These are phyloP conservation scores for Kazachstania viticola DNA, from an alignment of 805 yeast species.

Conservation along the genomic window DNA sequence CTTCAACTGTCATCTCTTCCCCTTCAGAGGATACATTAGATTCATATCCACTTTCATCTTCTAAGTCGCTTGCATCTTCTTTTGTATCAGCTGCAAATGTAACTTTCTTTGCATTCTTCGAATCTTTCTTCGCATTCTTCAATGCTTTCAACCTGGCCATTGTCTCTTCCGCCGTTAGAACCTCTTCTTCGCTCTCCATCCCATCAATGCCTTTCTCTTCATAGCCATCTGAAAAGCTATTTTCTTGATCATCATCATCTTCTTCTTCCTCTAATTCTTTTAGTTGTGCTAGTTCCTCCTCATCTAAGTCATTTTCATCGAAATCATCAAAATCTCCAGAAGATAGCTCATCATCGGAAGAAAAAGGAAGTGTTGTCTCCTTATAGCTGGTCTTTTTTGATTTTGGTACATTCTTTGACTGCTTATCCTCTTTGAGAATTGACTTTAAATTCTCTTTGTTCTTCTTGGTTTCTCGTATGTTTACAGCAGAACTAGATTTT, in stretches of 20 bases:
- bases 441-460: no score
- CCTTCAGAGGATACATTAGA: no score
- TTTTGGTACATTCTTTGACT: neutral
- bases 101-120: slow-evolving; percentile 1
- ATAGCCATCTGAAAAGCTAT: no score
- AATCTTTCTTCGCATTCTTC: slow-evolving; percentile 24
- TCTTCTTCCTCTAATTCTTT: slow-evolving; percentile 13
- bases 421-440: neutral
- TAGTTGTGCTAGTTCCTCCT: slow-evolving; percentile 25
- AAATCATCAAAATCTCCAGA: slow-evolving; percentile 35
- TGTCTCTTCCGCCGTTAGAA: slow-evolving; percentile 17
- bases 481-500: neutral
- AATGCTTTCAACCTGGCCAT: slow-evolving; percentile 33
- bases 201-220: slow-evolving; percentile 4
- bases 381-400: slow-evolving; percentile 7
- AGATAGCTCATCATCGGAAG: slow-evolving; percentile 33
- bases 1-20: slow-evolving; percentile 24
- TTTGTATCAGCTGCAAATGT: slow-evolving; percentile 1
- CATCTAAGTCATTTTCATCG: slow-evolving; percentile 29
- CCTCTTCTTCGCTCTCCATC: slow-evolving; percentile 13
- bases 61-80: slow-evolving; percentile 10
- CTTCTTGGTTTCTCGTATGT: no score
- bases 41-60: no score
- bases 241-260: slow-evolving; percentile 6
- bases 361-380: slow-evolving; percentile 26